These are phyloP conservation scores for Ophiobolus disseminans DNA, from an alignment of 2,329 filamentous ascomycete genomes.

Conservation along the genomic window DNA sequence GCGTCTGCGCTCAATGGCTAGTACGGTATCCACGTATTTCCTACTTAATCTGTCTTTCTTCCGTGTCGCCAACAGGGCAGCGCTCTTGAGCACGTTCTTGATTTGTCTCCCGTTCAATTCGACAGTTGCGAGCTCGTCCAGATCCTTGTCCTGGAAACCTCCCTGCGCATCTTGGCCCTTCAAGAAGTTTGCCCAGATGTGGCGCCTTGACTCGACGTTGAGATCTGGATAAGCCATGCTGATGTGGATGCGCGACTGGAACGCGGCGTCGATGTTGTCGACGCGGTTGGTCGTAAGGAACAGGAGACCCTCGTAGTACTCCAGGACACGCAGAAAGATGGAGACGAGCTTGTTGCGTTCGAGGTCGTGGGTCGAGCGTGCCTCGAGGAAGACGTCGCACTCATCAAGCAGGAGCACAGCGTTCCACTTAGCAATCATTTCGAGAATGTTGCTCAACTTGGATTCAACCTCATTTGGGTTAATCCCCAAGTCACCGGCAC, in stretches of 20 bases:
- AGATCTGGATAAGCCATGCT: constrained; percentile 34
- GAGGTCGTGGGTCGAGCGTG: constrained; percentile 47
- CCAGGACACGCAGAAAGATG: constrained; percentile 39
- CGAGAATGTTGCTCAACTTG: constrained; percentile 55
- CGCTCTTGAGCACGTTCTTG: constrained; percentile 52
- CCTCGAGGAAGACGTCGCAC: constrained; percentile 66
- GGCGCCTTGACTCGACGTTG: constrained; percentile 18
- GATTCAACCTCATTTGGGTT: constrained; percentile 54
- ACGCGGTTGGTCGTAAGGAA: constrained; percentile 45
- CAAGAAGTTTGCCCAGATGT: constrained; percentile 39
- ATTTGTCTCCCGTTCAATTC: constrained; percentile 60
- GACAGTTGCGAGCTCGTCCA: constrained; percentile 49
- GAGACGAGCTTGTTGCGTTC: constrained; percentile 48
- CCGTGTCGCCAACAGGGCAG: constrained; percentile 28
- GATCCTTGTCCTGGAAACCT: constrained; percentile 32
- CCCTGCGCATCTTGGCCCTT: constrained; percentile 13
- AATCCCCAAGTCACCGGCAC: constrained; percentile 67
- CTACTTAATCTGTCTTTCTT: constrained; percentile 21
- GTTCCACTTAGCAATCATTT: constrained; percentile 60
- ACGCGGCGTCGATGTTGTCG: constrained; percentile 36
- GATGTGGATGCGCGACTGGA: constrained; percentile 39
- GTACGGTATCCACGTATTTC: constrained; percentile 36
- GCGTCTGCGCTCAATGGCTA: constrained; percentile 31
- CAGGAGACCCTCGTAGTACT: constrained; percentile 40
- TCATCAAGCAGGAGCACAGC: constrained; percentile 64